Evolutionary conservation across 164 flowering plant genomes (phyloP), one percentile per base, ranked within the genome.

Genomic region (Berberis thunbergii): DNA sequence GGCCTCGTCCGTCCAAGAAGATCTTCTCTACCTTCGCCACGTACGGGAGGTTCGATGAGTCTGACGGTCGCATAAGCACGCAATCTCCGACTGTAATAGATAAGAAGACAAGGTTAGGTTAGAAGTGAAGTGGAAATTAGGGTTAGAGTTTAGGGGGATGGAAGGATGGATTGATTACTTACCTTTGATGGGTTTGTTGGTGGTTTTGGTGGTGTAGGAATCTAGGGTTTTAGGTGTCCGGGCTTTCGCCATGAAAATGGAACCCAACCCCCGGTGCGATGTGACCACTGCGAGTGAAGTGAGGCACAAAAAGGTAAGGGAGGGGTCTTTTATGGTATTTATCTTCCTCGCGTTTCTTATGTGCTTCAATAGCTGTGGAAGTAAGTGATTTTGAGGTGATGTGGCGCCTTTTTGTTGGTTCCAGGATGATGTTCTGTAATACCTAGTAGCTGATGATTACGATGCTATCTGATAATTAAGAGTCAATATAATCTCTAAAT

Each of bases 1-100:
- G 78, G 0, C 88, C 88, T 3, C 90, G 74, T 56, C 73, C 68
- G 74, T 81, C 86, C 6, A 81, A 44, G 66, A 84, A 91, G 73
- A 88, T 83, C 77, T 70, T 73, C 81, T 86, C 89, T n/a, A 88
- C 70, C 59, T 66, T 74, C 8, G 96, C 89, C 49, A 88, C 86
- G 77, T 88, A 88, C 2, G 91, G 80, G 39, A 84, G 87, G 73
- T 86, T 88, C 54, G 75, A 66, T 3, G 80, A 61, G 3, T 88
- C 95, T 44, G 86, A 65, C 12, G 95, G 81, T 65, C 86, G 68
- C 91, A 88, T 81, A 73, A 86, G 58, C 11, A 88, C 89, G 72
- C 85, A 82, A 65, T 88, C 95, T 0, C 86, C 91, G 49, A 78
- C 95, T 87, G 74, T 41, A 54, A 41, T 13, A 3, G 59, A 6